phyloP scores from a whole-genome alignment of 108 stramenopile species.

The Cylindrotheca closterium region DNA sequence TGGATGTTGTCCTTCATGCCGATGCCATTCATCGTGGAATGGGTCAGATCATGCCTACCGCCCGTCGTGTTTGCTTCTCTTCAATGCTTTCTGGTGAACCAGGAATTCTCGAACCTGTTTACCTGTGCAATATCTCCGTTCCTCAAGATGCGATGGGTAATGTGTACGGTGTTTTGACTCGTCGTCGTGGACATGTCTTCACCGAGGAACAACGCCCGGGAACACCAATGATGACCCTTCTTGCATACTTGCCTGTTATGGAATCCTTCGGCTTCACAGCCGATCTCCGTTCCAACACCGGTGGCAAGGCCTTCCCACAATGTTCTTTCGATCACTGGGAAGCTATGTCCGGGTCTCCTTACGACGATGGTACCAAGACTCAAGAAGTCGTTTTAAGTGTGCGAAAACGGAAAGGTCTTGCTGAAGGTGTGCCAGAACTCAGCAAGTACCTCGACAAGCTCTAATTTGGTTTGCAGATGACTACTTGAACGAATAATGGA shows the following conservation, averaged over 20 bases:
- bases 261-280: conserved; percentile 99
- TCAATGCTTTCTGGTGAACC: conserved; percentile 92
- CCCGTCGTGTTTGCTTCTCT: conserved; percentile 98
- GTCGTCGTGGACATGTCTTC: conserved; percentile 99
- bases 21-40: conserved; percentile 99
- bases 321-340: conserved; percentile 99
- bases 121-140: conserved; percentile 97
- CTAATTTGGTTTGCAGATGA: conserved; percentile 76
- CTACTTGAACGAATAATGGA: background rate
- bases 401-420: conserved; percentile 97
- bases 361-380: conserved; percentile 88
- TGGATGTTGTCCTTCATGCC: conserved; percentile 99
- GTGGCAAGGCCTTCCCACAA: conserved; percentile 99
- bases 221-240: conserved; percentile 96
- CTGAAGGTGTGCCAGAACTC: conserved; percentile 92
- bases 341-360: conserved; percentile 91
- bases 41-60: conserved; percentile 99
- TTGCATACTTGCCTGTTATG: conserved; percentile 99
- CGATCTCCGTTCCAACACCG: conserved; percentile 97
- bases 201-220: conserved; percentile 97
- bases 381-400: conserved; percentile 84
- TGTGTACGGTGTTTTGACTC: conserved; percentile 98
- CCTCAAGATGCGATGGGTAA: conserved; percentile 99
- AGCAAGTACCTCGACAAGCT: conserved; percentile 99
- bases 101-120: conserved; percentile 96